Evolutionary conservation across 495 filamentous ascomycete genomes (phyloP), one percentile per base, ranked within the genome.

Genomic region (Hyaloscypha hepaticicola): DNA sequence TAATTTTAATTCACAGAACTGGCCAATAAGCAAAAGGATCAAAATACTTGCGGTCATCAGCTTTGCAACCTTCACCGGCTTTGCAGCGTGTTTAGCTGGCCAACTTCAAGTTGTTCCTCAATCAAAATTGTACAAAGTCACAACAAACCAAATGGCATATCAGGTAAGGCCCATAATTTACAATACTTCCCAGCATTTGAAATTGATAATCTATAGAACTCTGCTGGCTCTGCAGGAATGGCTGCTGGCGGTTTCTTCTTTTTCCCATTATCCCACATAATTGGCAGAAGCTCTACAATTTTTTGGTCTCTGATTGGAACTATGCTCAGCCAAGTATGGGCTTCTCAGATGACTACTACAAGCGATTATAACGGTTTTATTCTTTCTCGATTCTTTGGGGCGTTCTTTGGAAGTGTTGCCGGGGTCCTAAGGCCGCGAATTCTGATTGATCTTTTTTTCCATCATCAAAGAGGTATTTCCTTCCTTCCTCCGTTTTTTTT

Each of bases 381-480:
- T 41, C 72, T 79, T 5, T 81, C 79, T 1, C 74, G 80, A n/a
- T 66, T 77, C 6, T 71, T 81, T 52, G 58, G 69, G 12, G 78
- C 77, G 11, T 66, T 80, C 45, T 80, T 80, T 60, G 79, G 77
- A 11, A 72, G 69, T 0, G 69, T 80, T 14, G 74, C 77, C 0
- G 71, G 72, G 12, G 71, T 77, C 4, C 61, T 82, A 19, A 79
- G 77, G 4, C 69, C 70, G n/a, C 70, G 77, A 24, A 68, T 75
- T 6, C 72, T 81, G 33, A 75, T 77, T 24, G 75, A 82, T 34
- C 45, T 80, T 21, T 79, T 79, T 67, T 80, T 77, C 58, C 64
- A 80, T 60, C 79, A 82, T 34, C 73, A 82, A 41, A 29, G 50
- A 24, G 60, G 60, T 19, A 53, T 5, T 5, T 5, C 31, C 5